phyloP scores from a whole-genome alignment of 2,329 filamentous ascomycete species.

The Canariomyces notabilis region DNA sequence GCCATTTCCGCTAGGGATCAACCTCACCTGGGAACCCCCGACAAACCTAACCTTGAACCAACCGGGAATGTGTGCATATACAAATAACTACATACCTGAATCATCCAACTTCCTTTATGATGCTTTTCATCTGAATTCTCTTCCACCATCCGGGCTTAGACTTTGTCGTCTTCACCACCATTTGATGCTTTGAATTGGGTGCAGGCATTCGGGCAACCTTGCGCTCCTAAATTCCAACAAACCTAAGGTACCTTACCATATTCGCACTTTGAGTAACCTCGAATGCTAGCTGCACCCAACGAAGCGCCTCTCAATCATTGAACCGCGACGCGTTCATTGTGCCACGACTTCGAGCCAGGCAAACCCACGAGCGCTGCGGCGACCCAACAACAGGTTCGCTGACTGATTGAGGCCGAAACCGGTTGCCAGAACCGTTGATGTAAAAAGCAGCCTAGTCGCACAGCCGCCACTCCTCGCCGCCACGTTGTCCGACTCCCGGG shows the following conservation, averaged over 20 bases:
- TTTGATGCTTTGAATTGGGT: slow-evolving; percentile 3
- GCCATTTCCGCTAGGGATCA: background rate
- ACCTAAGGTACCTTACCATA: background rate
- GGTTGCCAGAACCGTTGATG: background rate
- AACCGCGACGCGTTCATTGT: background rate
- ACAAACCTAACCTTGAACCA: too few relatives aligned
- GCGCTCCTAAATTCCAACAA: background rate
- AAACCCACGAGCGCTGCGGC: slow-evolving; percentile 2
- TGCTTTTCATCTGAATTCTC: background rate
- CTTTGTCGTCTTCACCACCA: background rate
- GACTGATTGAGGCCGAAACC: background rate
- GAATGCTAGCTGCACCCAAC: background rate
- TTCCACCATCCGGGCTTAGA: background rate
- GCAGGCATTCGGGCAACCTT: background rate
- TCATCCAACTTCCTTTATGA: background rate
- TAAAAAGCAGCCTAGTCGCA: background rate
- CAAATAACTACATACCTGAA: too few relatives aligned
- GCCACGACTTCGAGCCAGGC: slow-evolving; percentile 1
- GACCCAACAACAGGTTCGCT: background rate
- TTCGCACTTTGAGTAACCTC: background rate
- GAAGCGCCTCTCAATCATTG: slow-evolving; percentile 8
- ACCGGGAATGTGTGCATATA: background rate
- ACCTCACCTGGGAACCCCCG: slow-evolving; percentile 9
- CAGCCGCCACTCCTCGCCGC: slow-evolving; percentile 26
- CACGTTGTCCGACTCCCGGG: slow-evolving; percentile 46